Evolutionary conservation across 306 rosid species (phyloP), one percentile per base, ranked within the genome.

Genomic region (Sicyos baderoa): DNA sequence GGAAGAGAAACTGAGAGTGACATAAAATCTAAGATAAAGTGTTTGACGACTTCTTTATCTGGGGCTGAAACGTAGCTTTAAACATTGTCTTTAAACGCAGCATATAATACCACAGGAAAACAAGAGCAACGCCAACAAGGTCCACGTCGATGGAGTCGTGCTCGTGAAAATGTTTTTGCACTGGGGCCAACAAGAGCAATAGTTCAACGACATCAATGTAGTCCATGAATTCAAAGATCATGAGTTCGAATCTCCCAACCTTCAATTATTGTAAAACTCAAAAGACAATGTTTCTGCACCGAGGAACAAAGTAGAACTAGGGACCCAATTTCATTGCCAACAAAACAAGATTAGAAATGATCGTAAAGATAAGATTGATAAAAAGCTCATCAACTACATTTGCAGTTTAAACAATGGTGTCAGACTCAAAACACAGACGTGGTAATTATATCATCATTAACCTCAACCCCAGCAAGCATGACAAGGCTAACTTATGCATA

Each of bases 381-480:
- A 18, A 40, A 14, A 13, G 22, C 27, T 18, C 67, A n/a, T 16
- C 47, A 60, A 7, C 48, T 60, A 15, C 15, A 62, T 16, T 7
- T 61, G 27, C 67, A 66, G 81, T 27, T 45, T 62, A 76, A 82
- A 22, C 60, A 65, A 84, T 32, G 72, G n/a, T 22, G n/a, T 23
- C 9, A 68, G 5, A 40, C 37, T 44, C 10, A 72, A 48, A 69
- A 54, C 65, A 10, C 13, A 48, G 53, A 27, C 68, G 64, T 51
- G 72, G 72, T 35, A 27, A 42, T 37, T 76, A 54, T 60, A 92
- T 96, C 95, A 82, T 76, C 89, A 1, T 3, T 25, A 3, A 1
- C 97, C 82, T 87, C 89, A 21, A 92, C 80, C 71, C 92, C 97
- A 47, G 92, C 96, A 70, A 92, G 95, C 96, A 92, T 86, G 23